Percentiles rank a stretch among this genome's conserved stretches.
Conservation (phyloP, 1,139 yeast species). For the Suhomyces anneliseae region DNA sequence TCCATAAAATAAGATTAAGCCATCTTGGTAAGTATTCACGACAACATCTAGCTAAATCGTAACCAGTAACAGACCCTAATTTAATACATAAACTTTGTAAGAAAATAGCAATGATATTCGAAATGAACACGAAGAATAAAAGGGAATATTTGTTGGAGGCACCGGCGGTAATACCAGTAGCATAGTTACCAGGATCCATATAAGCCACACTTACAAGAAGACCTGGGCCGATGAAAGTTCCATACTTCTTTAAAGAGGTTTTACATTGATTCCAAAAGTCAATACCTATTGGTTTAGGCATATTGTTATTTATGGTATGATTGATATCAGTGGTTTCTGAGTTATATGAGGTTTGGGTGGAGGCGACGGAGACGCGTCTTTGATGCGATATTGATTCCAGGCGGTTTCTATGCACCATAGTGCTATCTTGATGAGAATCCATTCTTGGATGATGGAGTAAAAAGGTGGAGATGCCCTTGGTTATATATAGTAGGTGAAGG, state of each 20-base stretch:
- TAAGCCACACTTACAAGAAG: constrained; percentile 75
- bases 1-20: constrained; percentile 57
- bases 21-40: constrained; percentile 60
- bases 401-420: background rate
- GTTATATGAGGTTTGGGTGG: too few species aligned
- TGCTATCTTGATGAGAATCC: background rate
- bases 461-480: background rate
- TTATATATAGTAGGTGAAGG: background rate
- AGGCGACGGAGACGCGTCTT: too few species aligned
- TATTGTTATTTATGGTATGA: too few species aligned
- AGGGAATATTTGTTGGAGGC: constrained; percentile 64
- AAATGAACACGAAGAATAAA: constrained; percentile 62
- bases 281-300: background rate
- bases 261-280: constrained; percentile 1
- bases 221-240: constrained; percentile 74
- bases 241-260: constrained; percentile 38
- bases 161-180: constrained; percentile 79
- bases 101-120: constrained; percentile 73
- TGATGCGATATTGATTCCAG: background rate
- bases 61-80: constrained; percentile 78
- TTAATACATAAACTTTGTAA: constrained; percentile 71
- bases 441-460: background rate
- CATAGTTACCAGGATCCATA: constrained; percentile 85
- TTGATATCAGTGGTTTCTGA: too few species aligned
- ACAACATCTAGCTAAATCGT: constrained; percentile 72